A percentile compares a stretch with the other conserved stretches of the same genome.
Evolutionary conservation across 1,139 yeast species (phyloP).

Genomic region (Pichia sorboxylosa): DNA sequence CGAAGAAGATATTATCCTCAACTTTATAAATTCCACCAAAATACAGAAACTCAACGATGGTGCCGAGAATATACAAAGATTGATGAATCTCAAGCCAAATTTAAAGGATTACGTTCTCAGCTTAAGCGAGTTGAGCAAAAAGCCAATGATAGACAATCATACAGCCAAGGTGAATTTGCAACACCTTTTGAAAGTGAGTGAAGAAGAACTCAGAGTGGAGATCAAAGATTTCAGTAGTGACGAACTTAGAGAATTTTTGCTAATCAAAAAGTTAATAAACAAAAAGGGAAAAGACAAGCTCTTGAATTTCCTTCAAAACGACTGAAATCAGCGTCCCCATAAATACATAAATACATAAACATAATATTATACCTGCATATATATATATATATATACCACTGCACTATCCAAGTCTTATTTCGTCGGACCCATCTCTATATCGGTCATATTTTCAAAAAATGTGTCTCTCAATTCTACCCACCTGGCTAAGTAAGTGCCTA

Average conservation of each 20-base stretch:
- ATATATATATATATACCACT: background rate
- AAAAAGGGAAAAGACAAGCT: conserved; percentile 61
- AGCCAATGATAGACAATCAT: conserved; percentile 12
- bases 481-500: conserved; percentile 79
- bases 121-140: conserved; percentile 16
- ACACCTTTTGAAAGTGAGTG: conserved; percentile 30
- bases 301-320: conserved; percentile 35
- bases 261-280: conserved; percentile 50
- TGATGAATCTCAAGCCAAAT: conserved; percentile 11
- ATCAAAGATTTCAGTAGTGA: conserved; percentile 16
- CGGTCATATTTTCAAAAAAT: conserved; percentile 72
- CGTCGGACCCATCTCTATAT: conserved; percentile 31
- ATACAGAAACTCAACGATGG: conserved; percentile 25
- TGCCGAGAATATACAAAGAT: conserved; percentile 19
- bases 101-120: conserved; percentile 16
- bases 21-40: conserved; percentile 48
- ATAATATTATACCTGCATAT: background rate
- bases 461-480: conserved; percentile 85
- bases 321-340: background rate
- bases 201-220: conserved; percentile 21
- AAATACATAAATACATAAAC: background rate
- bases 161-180: conserved; percentile 14
- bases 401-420: background rate
- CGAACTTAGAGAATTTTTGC: conserved; percentile 42
- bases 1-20: conserved; percentile 62